Base-by-base conservation (phyloP, 495 filamentous ascomycete genomes). In the Tuber melanosporum region DNA sequence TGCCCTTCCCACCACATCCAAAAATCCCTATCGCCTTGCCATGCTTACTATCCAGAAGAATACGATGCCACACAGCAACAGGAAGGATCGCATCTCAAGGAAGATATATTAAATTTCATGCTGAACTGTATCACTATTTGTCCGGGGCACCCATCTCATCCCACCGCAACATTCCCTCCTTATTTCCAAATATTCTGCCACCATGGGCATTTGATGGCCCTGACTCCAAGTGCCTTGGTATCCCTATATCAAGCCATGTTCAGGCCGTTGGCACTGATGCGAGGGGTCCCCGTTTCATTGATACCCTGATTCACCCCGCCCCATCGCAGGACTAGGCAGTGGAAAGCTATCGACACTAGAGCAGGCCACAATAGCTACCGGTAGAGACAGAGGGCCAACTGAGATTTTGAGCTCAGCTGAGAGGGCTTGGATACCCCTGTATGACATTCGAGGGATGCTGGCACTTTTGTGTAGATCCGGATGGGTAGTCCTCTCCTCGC, bases 41-140 rank as follows among this genome's bases (percentile, higher is more conserved):
- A 62, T 26, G n/a, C 45, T 17, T 10, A 17, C 14, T 12, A 17
- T 14, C 12, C 12, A 66, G 57, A 66, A 32, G 57, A 32, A 32
- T 6, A 32, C 26, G 57, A 17, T 66, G 20, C 5, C 22, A 57
- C n/a, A 62, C 52, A 62, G 49, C 7, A 26, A 10, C 22, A 22
- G 49, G 49, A 57, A 57, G n/a, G 49, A 57, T 4, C 49, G 49
- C 47, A 49, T 3, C 49, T n/a, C 49, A 57, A 57, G 26, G 26
- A 32, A 66, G 32, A 66, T 57, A 62, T 62, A 66, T 66, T 66
- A 66, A 66, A 66, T 66, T 66, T 66, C 57, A 66, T 17, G n/a
- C 26, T 32, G 26, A 1, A 26, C 52, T 4, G 52, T n/a, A 57
- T 57, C 22, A 22, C 52, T 32, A 32, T 26, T 26, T 6, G 52